Evolutionary conservation across 345 rosid genomes (phyloP), one percentile per base, ranked within the genome.

Genomic region (Alliaria petiolata): DNA sequence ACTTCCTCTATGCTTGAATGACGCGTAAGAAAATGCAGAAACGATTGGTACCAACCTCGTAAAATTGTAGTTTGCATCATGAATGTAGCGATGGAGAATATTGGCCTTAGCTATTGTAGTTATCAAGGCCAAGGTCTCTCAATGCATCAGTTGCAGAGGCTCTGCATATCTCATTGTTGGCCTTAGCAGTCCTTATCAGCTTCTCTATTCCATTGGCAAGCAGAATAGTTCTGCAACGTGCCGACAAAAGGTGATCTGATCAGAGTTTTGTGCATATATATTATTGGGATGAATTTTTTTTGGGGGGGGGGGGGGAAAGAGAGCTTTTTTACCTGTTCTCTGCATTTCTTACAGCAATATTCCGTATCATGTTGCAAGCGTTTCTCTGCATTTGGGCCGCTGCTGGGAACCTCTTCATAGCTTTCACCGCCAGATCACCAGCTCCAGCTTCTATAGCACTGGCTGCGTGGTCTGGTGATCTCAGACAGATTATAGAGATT

Each of bases 371-470:
- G 67, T 86, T 82, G 82, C 97, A 95, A 42, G 89, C 82, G 62
- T 79, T 87, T 78, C 78, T 81, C 80, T 86, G 99, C 84, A 91
- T 71, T 62, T 73, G 97, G 15, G 62, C 88, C 19, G 88, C 85
- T 63, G 65, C 55, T 52, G 97, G 93, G 70, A 91, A 91, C 71
- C 80, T 84, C 80, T 83, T 81, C 99, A 93, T 93, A 75, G 91
- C 89, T 77, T 91, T 93, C 20, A 88, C 69, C 5, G 95, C 93
- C 62, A 87, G 78, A 64, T 93, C 97, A 55, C 97, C 98, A 8
- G 96, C 96, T 71, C 98, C 98, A 4, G 95, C 92, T 83, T 89
- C 97, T 55, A 89, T 78, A 25, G 99, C 97, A 47, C 83, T 75
- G 65, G 89, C 82, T 67, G 96, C 96, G 68, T 86, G 90, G 20